Evolutionary conservation across 495 filamentous ascomycete species (phyloP).

Genomic region (Penicillium coprophilum): DNA sequence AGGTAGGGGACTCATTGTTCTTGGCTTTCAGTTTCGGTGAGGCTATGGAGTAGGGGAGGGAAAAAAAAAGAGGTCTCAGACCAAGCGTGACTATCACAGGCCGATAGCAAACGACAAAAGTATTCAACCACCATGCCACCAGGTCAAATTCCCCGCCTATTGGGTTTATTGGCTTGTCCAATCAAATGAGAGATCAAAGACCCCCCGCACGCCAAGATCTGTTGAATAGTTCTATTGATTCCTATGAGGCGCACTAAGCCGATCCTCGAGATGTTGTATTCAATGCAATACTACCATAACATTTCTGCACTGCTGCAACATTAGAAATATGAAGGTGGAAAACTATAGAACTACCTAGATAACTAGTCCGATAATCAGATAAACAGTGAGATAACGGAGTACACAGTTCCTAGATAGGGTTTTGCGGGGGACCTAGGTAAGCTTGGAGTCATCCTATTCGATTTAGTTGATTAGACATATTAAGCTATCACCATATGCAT

Average conservation of each 20-base stretch:
- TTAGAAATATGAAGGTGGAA: too few species aligned
- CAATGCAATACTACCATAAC: too few species aligned
- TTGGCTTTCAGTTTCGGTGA: neutral
- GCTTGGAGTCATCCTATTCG: too few species aligned
- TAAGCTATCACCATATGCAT: neutral
- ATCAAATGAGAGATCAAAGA: neutral
- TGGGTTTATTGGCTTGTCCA: neutral
- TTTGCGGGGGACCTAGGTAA: too few species aligned
- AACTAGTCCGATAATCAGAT: too few species aligned
- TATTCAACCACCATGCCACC: neutral
- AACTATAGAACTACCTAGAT: too few species aligned
- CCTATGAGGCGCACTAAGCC: too few species aligned
- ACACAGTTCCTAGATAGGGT: too few species aligned
- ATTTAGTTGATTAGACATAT: neutral
- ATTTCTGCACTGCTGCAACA: too few species aligned
- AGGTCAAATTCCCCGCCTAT: neutral
- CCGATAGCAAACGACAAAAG: neutral
- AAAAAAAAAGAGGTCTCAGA: neutral
- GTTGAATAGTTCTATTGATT: neutral
- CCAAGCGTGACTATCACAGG: too few species aligned
- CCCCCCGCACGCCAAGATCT: neutral
- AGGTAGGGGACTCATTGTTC: neutral
- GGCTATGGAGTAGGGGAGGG: neutral
- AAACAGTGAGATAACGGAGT: too few species aligned
- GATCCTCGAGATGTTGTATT: too few species aligned